Percentiles rank a stretch among this genome's conserved stretches.
Evolutionary conservation across 2,329 filamentous ascomycete species (phyloP).

Genomic region (Fusarium tupiense): DNA sequence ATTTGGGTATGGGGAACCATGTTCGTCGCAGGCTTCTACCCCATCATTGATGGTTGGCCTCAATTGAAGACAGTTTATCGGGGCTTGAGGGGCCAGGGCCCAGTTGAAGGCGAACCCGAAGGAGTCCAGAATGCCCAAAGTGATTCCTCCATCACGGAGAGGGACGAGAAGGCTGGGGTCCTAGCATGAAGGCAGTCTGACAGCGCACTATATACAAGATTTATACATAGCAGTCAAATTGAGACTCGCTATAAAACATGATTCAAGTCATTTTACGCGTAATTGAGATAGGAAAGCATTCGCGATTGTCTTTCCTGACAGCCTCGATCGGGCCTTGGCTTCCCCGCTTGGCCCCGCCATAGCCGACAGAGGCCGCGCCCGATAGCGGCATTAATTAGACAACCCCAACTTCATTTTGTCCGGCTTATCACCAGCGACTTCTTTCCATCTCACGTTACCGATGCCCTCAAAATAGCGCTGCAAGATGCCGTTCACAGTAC

Average conservation of each 20-base stretch:
- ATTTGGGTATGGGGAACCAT: conserved; percentile 64
- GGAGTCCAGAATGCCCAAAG: not conserved
- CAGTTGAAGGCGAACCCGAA: not conserved
- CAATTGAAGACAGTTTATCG: conserved; percentile 30
- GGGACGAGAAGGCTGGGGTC: not conserved
- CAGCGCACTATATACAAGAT: fast-evolving
- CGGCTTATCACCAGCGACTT: not conserved
- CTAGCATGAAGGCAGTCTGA: not conserved
- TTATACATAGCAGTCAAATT: not conserved
- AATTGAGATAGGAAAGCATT: not conserved
- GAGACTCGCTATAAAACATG: too few relatives aligned
- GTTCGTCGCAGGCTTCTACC: conserved; percentile 60
- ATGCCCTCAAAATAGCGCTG: fast-evolving
- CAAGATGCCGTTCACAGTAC: conserved; percentile 40
- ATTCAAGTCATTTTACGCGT: fast-evolving
- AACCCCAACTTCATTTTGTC: not conserved
- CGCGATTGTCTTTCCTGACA: not conserved
- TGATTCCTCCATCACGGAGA: not conserved
- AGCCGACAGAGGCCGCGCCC: not conserved
- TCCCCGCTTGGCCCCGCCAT: not conserved
- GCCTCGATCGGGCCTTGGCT: not conserved
- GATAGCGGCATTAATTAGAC: not conserved
- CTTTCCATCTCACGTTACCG: too few relatives aligned
- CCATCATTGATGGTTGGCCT: conserved; percentile 56
- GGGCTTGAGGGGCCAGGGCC: not conserved